Percentiles rank a stretch among this genome's conserved stretches.
Conservation (phyloP, 352 stramenopile genomes). For the Phytophthora ohioensis region DNA sequence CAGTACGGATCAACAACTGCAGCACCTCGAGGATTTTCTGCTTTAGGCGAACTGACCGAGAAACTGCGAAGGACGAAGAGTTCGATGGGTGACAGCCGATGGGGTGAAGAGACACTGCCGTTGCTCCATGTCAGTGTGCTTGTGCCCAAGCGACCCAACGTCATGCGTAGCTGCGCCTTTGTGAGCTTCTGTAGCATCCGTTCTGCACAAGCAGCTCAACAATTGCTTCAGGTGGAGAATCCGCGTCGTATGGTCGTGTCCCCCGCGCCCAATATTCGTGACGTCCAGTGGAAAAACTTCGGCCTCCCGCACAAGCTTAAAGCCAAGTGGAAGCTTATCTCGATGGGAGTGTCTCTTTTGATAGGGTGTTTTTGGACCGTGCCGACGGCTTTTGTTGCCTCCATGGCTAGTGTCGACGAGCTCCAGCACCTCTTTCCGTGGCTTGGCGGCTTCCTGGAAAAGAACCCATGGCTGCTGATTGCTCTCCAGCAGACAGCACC, state of each 20-base stretch:
- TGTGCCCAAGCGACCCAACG: constrained; percentile 46
- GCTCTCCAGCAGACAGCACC: constrained; percentile 72
- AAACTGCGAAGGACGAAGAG: constrained; percentile 48
- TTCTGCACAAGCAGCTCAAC: constrained; percentile 71
- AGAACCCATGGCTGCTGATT: constrained; percentile 59
- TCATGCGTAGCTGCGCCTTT: constrained; percentile 78
- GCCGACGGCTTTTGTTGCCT: constrained; percentile 80
- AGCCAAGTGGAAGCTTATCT: constrained; percentile 70
- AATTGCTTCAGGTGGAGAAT: constrained; percentile 78
- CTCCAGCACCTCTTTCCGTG: constrained; percentile 65
- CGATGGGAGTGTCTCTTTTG: constrained; percentile 56
- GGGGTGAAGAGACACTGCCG: constrained; percentile 43
- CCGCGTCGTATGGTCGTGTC: constrained; percentile 66
- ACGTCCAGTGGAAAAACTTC: constrained; percentile 86
- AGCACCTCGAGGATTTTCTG: constrained; percentile 29
- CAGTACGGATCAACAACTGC: constrained; percentile 28
- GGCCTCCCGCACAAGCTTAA: constrained; percentile 66
- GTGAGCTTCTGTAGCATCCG: constrained; percentile 76
- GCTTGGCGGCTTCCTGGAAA: constrained; percentile 48
- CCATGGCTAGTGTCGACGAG: constrained; percentile 73
- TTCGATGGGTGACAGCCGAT: constrained; percentile 30
- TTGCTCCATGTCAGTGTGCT: constrained; percentile 39
- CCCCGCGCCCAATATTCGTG: constrained; percentile 69
- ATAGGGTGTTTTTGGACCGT: constrained; percentile 86
- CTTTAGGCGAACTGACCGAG: constrained; percentile 32